phyloP scores from a whole-genome alignment of 169 alveolate genomes.

The Hammondia hammondi region DNA sequence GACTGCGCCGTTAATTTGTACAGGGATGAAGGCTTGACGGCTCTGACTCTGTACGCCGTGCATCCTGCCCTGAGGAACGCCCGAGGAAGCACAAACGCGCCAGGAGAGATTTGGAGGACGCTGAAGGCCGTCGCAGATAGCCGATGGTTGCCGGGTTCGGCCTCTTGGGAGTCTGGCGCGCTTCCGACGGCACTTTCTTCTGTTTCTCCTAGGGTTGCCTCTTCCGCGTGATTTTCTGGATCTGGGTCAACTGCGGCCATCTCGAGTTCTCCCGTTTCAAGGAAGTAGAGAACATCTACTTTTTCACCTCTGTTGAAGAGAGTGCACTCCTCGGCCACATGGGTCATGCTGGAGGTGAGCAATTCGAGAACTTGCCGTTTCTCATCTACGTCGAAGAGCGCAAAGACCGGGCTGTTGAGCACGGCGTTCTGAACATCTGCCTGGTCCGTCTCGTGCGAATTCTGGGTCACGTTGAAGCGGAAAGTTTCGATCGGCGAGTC shows the following conservation, averaged over 20 bases:
- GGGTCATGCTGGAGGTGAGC: slow-evolving; percentile 47
- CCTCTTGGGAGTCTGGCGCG: not conserved
- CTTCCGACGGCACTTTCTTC: not conserved
- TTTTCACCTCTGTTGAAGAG: slow-evolving; percentile 55
- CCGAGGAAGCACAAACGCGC: slow-evolving; percentile 52
- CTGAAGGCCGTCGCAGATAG: not conserved
- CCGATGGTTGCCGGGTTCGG: not conserved
- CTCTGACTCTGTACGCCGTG: slow-evolving; percentile 51
- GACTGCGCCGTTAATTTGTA: slow-evolving; percentile 61
- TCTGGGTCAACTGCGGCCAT: slow-evolving; percentile 1
- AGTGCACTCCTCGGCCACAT: slow-evolving; percentile 45
- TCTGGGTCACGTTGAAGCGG: not conserved
- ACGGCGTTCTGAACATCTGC: slow-evolving; percentile 50
- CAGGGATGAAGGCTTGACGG: slow-evolving; percentile 47
- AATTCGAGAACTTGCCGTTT: slow-evolving; percentile 43
- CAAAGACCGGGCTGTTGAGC: slow-evolving; percentile 50
- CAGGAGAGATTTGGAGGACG: not conserved
- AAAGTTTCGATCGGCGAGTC: not conserved
- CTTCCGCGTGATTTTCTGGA: not conserved
- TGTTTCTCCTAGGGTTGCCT: not conserved
- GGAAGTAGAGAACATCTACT: slow-evolving; percentile 53
- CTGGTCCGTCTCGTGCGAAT: not conserved
- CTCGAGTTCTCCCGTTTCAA: slow-evolving; percentile 51
- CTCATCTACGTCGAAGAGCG: slow-evolving; percentile 54
- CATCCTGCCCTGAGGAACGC: slow-evolving; percentile 47